A percentile compares a stretch with the other conserved stretches of the same genome.
Conservation (phyloP, 2,329 filamentous ascomycete species). For the Neoascochyta sp. region DNA sequence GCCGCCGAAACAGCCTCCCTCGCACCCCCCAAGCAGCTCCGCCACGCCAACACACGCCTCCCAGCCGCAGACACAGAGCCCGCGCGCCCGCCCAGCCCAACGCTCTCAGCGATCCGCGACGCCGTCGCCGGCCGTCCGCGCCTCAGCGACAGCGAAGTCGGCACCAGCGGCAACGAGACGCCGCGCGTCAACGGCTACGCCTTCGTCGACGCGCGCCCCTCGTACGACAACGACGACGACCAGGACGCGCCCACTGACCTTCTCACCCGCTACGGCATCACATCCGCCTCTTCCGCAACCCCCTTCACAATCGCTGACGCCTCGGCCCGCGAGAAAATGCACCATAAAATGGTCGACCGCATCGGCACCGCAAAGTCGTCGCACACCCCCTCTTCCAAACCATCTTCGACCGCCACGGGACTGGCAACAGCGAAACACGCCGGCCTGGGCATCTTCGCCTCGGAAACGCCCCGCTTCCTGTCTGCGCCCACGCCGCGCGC, state of each 20-base stretch:
- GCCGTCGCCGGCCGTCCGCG: conserved; percentile 73
- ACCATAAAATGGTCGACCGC: conserved; percentile 61
- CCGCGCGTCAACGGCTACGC: conserved; percentile 90
- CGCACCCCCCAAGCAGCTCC: conserved; percentile 70
- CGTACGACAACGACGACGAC: conserved; percentile 54
- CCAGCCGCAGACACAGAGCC: conserved; percentile 44
- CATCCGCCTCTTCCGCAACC: conserved; percentile 9
- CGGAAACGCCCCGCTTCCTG: conserved; percentile 59
- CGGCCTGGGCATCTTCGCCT: conserved; percentile 25
- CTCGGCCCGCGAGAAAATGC: conserved; percentile 73
- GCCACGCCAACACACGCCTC: conserved; percentile 80
- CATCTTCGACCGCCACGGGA: too few relatives aligned
- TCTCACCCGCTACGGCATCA: conserved; percentile 45
- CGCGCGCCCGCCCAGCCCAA: conserved; percentile 67
- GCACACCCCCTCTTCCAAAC: conserved; percentile 1
- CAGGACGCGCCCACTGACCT: conserved; percentile 39
- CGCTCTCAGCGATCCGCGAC: conserved; percentile 75
- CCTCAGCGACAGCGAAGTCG: conserved; percentile 59
- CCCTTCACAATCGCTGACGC: conserved; percentile 74
- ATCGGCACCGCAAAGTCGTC: conserved; percentile 11
- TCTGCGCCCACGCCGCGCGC: conserved; percentile 73
- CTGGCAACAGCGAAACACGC: conserved; percentile 8
- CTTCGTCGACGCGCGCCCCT: conserved; percentile 90
- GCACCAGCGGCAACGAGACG: conserved; percentile 67
- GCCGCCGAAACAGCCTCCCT: conserved; percentile 66